These are phyloP conservation scores for Sequoia sempervirens DNA, from an alignment of 75 land plant species.

Conservation along the genomic window DNA sequence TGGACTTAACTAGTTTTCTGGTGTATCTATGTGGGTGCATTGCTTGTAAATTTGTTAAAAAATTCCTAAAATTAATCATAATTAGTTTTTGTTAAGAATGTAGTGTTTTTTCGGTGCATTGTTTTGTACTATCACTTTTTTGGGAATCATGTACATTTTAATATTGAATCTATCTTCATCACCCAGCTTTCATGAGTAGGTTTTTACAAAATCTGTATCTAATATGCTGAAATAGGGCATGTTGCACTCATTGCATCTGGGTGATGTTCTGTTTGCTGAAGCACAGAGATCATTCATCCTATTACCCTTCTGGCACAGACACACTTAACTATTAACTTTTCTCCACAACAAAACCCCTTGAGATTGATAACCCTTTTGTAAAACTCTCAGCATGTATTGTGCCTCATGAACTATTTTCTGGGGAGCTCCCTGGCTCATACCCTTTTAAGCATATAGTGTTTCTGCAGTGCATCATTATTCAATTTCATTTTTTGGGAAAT, in stretches of 20 bases:
- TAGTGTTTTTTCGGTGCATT: background rate
- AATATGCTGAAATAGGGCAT: background rate
- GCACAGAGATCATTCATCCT: too few relatives aligned
- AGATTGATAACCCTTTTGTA: too few relatives aligned
- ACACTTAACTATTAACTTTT: too few relatives aligned
- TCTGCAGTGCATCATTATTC: too few relatives aligned
- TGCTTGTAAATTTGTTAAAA: background rate
- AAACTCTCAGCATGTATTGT: too few relatives aligned
- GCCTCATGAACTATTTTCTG: too few relatives aligned
- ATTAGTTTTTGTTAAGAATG: background rate
- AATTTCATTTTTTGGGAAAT: too few relatives aligned
- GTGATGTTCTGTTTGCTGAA: background rate
- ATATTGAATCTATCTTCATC: background rate
- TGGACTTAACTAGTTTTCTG: background rate
- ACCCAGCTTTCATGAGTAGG: background rate
- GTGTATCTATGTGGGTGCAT: background rate
- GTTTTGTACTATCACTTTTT: too few relatives aligned
- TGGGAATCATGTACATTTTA: background rate
- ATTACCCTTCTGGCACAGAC: too few relatives aligned
- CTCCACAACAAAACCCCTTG: too few relatives aligned
- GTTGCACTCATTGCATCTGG: background rate
- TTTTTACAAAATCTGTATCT: background rate
- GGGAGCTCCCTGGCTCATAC: too few relatives aligned
- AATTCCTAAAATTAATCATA: background rate
- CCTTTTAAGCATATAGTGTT: too few relatives aligned